A percentile compares a stretch with the other conserved stretches of the same genome.
Evolutionary conservation across 768 basidiomycete genomes (phyloP).

Genomic region (Panus rudis): DNA sequence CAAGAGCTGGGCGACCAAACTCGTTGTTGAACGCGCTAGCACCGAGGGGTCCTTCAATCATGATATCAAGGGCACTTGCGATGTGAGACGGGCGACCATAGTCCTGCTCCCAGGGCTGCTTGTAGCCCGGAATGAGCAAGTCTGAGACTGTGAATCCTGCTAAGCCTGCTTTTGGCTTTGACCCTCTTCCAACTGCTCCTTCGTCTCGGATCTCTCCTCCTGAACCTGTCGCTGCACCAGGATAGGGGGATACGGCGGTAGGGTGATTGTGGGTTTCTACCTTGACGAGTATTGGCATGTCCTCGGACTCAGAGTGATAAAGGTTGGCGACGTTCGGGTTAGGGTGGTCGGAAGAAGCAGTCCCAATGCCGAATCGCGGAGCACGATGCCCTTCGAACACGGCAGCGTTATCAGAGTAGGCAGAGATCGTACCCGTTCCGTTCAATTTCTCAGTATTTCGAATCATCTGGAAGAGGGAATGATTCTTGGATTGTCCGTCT

Average conservation of each 20-base stretch:
- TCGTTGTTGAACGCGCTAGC: conserved; percentile 98
- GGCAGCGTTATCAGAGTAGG: conserved; percentile 97
- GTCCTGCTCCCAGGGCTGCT: conserved; percentile 94
- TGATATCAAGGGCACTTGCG: conserved; percentile 90
- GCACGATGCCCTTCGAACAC: conserved; percentile 76
- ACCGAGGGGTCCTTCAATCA: conserved; percentile 93
- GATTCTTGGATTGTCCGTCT: conserved; percentile 55
- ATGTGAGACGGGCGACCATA: conserved; percentile 89
- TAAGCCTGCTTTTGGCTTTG: conserved; percentile 93
- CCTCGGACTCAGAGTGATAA: conserved; percentile 57
- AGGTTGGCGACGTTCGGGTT: conserved; percentile 19
- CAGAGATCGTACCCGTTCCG: conserved; percentile 79
- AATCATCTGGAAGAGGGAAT: conserved; percentile 94
- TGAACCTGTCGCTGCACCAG: conserved; percentile 97
- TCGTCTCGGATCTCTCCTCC: conserved; percentile 99
- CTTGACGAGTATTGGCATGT: conserved; percentile 88
- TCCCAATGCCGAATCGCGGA: conserved; percentile 63
- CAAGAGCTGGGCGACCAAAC: conserved; percentile 87
- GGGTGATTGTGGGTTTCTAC: conserved; percentile 99
- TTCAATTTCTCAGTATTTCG: conserved; percentile 85
- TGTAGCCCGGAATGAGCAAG: conserved; percentile 83
- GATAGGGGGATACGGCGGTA: conserved; percentile 95
- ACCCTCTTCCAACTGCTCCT: conserved; percentile 91
- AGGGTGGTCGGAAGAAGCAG: conserved; percentile 13
- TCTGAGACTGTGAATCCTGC: conserved; percentile 92